Evolutionary conservation across 371 early-diverging fungal species (phyloP), one percentile per base, ranked within the genome.

Genomic region (Actinomortierella ambigua): DNA sequence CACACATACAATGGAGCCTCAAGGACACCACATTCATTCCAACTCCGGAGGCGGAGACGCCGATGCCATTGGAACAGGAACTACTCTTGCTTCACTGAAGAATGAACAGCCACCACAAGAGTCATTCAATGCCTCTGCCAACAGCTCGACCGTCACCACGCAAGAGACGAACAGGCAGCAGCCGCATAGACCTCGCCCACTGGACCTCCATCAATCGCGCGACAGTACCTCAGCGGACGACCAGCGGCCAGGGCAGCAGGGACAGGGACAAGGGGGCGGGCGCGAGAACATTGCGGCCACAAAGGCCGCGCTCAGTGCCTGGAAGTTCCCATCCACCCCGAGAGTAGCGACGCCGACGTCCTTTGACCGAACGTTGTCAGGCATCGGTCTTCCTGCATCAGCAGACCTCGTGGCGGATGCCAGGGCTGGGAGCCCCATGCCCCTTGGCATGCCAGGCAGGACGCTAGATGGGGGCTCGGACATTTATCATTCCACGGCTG

Each of bases 281-380:
- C 34, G 34, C 34, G 34, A 34, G 34, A 34, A 34, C 11, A 34
- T 34, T 6, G 34, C 63, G 0, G 75, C 66, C 11, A 60, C 63
- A 57, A 67, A 67, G 4, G 67, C 75, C 3, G 63, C 63, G 41
- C 61, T 73, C 50, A 73, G 67, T 46, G 75, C 66, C 44, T 73
- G 75, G 75, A 73, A 67, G 64, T 73, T 73, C 42, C 67, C 75
- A 49, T 51, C 62, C 26, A 57, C 75, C 13, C 63, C 67, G 5
- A 55, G 67, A 17, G 67, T 73, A 34, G 49, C 75, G 11, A 67
- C 75, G n/a, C 75, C 75, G n/a, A 67, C 64, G 18, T 53, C 67
- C 39, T 50, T 57, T 24, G 70, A 70, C 2, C 44, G 42, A 20
- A 47, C 22, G n/a, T 43, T 29, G 41, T 17, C 42, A 9, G 44